Conservation (phyloP, 2,329 filamentous ascomycete genomes). For the Fusarium scirpi region DNA sequence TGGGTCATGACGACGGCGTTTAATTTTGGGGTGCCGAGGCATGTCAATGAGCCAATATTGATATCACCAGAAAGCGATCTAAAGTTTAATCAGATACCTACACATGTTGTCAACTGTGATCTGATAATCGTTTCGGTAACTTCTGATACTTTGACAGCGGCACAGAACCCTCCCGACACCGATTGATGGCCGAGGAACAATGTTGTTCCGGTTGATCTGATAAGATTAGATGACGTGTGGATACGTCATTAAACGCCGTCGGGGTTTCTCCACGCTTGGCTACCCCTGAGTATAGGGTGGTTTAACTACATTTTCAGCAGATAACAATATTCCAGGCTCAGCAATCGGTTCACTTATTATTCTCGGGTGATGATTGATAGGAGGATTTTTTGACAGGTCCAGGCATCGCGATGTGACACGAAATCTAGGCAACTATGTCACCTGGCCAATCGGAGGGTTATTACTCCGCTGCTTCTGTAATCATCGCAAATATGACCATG, state of each 20-base stretch:
- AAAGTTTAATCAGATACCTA: neutral
- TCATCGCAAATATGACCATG: rapidly evolving
- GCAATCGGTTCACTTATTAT: rapidly evolving
- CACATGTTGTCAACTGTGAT: neutral
- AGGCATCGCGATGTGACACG: neutral
- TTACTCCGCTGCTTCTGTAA: neutral
- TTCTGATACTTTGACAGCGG: neutral
- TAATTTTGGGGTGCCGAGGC: conserved; percentile 11
- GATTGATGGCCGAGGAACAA: neutral
- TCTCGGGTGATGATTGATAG: rapidly evolving
- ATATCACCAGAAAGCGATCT: neutral
- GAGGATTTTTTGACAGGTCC: rapidly evolving
- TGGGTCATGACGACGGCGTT: conserved; percentile 23
- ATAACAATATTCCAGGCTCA: neutral
- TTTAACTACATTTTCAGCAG: rapidly evolving
- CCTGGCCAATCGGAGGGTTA: rapidly evolving
- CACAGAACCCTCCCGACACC: neutral
- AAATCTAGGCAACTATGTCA: neutral
- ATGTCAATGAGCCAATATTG: neutral
- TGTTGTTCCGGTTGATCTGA: conserved; percentile 1
- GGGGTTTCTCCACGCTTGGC: neutral
- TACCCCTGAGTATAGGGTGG: neutral
- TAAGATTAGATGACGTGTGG: conserved; percentile 7
- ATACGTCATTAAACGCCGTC: conserved; percentile 8
- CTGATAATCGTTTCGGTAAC: neutral